phyloP scores from a whole-genome alignment of 495 filamentous ascomycete species.

The Halenospora varia region DNA sequence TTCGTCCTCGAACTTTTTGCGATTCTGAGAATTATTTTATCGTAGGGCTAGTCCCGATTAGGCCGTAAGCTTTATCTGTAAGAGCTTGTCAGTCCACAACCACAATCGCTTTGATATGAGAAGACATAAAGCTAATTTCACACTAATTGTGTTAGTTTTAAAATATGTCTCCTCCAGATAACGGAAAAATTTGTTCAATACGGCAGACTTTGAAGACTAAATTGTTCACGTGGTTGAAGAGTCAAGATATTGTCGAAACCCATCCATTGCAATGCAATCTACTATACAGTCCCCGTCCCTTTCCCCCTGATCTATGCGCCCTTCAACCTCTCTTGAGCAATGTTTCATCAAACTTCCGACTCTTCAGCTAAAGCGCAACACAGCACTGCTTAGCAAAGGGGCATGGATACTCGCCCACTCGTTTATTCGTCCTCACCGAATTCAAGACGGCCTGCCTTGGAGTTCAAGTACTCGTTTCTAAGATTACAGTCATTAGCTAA shows the following conservation, averaged over 20 bases:
- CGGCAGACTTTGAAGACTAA: no score
- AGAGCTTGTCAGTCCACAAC: no score
- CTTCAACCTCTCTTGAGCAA: slow-evolving; percentile 7
- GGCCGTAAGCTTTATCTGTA: background rate
- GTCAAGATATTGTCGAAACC: slow-evolving; percentile 4
- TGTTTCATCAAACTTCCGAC: slow-evolving; percentile 2
- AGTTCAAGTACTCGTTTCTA: slow-evolving; percentile 78
- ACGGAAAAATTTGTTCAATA: no score
- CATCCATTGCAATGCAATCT: slow-evolving; percentile 9
- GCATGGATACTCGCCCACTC: slow-evolving; percentile 11
- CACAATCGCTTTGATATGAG: no score
- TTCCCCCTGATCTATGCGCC: background rate
- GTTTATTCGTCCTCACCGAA: slow-evolving; percentile 22
- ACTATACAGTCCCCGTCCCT: slow-evolving; percentile 22
- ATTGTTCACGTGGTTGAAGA: no score
- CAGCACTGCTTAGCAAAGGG: slow-evolving; percentile 21
- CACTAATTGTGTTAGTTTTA: no score
- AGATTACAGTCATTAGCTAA: background rate
- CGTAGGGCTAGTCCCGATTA: background rate
- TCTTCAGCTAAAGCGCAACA: slow-evolving; percentile 24
- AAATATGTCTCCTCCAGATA: no score
- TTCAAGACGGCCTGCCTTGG: slow-evolving; percentile 51
- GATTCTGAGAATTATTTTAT: background rate
- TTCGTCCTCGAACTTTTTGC: background rate
- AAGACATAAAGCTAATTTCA: no score